These are phyloP conservation scores for Flaveria floridana DNA, from an alignment of 140 eudicot genomes.

Conservation along the genomic window DNA sequence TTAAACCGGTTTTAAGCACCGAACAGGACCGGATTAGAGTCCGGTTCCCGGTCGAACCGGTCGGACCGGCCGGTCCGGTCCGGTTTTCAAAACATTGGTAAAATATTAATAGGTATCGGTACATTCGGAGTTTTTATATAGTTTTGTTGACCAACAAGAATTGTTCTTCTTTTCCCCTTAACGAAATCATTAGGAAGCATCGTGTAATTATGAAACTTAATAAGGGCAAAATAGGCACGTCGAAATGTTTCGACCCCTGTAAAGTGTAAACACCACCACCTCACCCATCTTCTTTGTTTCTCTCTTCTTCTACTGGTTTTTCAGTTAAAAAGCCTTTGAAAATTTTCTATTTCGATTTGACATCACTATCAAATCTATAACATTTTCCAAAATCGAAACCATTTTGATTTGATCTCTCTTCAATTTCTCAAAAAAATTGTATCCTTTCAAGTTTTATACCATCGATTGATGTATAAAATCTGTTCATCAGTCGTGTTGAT, in stretches of 20 bases:
- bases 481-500: not conserved
- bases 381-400: not conserved
- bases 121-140: not conserved
- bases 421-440: not conserved
- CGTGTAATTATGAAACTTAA: not conserved
- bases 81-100: too few species aligned
- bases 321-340: conserved; percentile 5
- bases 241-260: conserved; percentile 6
- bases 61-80: too few species aligned
- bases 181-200: conserved; percentile 9
- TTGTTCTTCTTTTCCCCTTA: conserved; percentile 3
- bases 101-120: not conserved
- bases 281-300: conserved; percentile 7
- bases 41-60: too few species aligned
- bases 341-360: conserved; percentile 3
- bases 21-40: too few species aligned
- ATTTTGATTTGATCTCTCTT: not conserved
- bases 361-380: not conserved
- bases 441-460: not conserved
- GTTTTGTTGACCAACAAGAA: conserved; percentile 31
- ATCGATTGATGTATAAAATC: not conserved
- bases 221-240: conserved; percentile 22
- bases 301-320: conserved; percentile 14
- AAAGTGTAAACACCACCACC: not conserved
- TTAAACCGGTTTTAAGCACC: too few species aligned